Percentiles rank a stretch among this genome's conserved stretches.
phyloP scores from a whole-genome alignment of 192 early-diverging fungal genomes.

The Coemansia sp. region DNA sequence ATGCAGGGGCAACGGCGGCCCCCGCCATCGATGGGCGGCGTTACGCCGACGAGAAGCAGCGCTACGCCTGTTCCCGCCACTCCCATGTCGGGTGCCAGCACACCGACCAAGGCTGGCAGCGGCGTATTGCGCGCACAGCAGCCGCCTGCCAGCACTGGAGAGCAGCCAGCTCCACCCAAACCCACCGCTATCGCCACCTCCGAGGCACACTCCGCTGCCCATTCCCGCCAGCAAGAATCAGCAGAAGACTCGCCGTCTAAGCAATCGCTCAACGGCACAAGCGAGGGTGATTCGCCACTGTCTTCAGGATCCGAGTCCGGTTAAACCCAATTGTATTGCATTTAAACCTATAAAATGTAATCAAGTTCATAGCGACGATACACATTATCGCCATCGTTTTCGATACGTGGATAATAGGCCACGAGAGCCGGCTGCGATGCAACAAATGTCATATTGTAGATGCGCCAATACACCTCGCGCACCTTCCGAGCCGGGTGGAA shows the following conservation, averaged over 20 bases:
- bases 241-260: neutral
- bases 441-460: constrained; percentile 96
- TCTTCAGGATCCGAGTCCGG: neutral
- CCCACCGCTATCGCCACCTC: neutral
- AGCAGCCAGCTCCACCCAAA: neutral
- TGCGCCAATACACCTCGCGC: constrained; percentile 97
- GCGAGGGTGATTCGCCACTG: neutral
- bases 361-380: constrained; percentile 85
- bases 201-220: too few species aligned
- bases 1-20: neutral
- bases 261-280: neutral
- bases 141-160: neutral
- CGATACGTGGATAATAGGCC: constrained; percentile 88
- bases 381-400: constrained; percentile 71
- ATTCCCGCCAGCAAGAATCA: neutral
- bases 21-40: neutral
- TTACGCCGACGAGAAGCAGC: constrained; percentile 8
- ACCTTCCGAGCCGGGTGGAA: constrained; percentile 97
- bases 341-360: constrained; percentile 56
- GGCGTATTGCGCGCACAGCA: constrained; percentile 2
- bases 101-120: constrained; percentile 15
- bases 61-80: constrained; percentile 12
- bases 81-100: constrained; percentile 33
- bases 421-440: constrained; percentile 87
- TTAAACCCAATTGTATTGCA: neutral